These are phyloP conservation scores for Kodamaea sp. DNA, from an alignment of 1,139 yeast species.

Conservation along the genomic window DNA sequence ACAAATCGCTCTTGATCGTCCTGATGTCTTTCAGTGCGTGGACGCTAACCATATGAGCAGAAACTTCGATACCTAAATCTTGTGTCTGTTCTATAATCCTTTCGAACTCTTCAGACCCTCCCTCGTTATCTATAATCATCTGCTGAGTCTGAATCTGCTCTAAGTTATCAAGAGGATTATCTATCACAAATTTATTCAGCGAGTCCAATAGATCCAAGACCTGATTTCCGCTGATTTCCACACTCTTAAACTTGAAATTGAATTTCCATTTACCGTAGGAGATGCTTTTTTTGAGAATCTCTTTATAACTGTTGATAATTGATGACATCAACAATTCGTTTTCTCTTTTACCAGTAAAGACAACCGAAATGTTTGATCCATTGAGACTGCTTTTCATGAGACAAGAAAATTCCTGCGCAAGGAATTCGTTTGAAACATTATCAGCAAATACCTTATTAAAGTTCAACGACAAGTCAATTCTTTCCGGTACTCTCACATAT, in stretches of 20 bases:
- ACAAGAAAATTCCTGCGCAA: conserved; percentile 24
- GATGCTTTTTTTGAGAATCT: conserved; percentile 10
- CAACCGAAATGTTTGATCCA: conserved; percentile 22
- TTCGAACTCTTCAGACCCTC: conserved; percentile 8
- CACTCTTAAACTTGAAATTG: conserved; percentile 15
- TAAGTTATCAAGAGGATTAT: conserved; percentile 2
- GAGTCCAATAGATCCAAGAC: conserved; percentile 17
- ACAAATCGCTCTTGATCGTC: conserved; percentile 13
- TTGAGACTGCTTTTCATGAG: conserved; percentile 19
- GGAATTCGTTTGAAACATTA: conserved; percentile 6
- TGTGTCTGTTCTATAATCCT: conserved; percentile 5
- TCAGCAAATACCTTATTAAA: conserved; percentile 25
- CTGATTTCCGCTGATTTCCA: conserved; percentile 7
- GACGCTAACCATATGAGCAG: conserved; percentile 12
- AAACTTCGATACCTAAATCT: conserved; percentile 1
- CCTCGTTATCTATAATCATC: conserved; percentile 19
- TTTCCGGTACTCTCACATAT: conserved; percentile 16
- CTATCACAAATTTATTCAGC: conserved; percentile 8
- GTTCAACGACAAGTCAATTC: conserved; percentile 1
- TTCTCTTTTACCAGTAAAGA: conserved; percentile 17
- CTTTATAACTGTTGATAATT: conserved; percentile 14
- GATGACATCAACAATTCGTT: conserved; percentile 11
- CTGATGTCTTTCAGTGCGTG: conserved; percentile 6
- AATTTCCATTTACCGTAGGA: conserved; percentile 9
- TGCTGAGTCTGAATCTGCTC: conserved; percentile 20